phyloP scores from a whole-genome alignment of 140 eudicot species.

The Senecio squalidus region DNA sequence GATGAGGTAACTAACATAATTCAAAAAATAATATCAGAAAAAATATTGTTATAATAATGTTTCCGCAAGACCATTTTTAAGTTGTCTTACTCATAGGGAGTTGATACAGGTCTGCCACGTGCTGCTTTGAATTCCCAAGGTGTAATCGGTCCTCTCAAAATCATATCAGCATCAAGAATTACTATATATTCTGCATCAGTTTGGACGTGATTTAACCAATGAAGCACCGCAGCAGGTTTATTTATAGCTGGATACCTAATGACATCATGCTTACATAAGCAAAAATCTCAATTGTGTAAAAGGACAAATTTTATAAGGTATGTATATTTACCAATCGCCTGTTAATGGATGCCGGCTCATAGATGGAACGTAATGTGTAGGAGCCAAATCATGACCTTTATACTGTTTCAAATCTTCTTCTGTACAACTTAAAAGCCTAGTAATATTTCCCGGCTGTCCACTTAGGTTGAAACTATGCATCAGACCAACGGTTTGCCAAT shows the following conservation, averaged over 20 bases:
- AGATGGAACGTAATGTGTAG: slow-evolving; percentile 95
- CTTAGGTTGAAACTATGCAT: slow-evolving; percentile 82
- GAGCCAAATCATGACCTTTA: slow-evolving; percentile 89
- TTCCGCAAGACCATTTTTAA: no score
- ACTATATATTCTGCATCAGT: slow-evolving; percentile 88
- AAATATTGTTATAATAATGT: no score
- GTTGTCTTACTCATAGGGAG: slow-evolving; percentile 87
- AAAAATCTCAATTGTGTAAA: not conserved
- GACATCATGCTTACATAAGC: slow-evolving; percentile 16
- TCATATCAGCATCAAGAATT: slow-evolving; percentile 94
- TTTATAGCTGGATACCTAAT: slow-evolving; percentile 94
- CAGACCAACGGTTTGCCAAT: slow-evolving; percentile 98
- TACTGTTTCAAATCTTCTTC: slow-evolving; percentile 75
- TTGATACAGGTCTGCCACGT: slow-evolving; percentile 81
- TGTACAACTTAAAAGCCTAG: slow-evolving; percentile 92
- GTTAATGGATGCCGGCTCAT: slow-evolving; percentile 94
- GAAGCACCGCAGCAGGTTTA: slow-evolving; percentile 96
- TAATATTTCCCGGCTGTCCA: slow-evolving; percentile 93
- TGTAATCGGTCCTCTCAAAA: slow-evolving; percentile 92
- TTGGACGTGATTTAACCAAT: slow-evolving; percentile 83
- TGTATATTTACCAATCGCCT: slow-evolving; percentile 65
- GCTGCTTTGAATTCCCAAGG: slow-evolving; percentile 97
- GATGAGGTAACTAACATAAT: slow-evolving; percentile 69
- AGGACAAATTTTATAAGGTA: not conserved
- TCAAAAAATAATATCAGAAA: not conserved